Conservation (phyloP, 306 rosid species). For the Sechiopsis laciniata region DNA sequence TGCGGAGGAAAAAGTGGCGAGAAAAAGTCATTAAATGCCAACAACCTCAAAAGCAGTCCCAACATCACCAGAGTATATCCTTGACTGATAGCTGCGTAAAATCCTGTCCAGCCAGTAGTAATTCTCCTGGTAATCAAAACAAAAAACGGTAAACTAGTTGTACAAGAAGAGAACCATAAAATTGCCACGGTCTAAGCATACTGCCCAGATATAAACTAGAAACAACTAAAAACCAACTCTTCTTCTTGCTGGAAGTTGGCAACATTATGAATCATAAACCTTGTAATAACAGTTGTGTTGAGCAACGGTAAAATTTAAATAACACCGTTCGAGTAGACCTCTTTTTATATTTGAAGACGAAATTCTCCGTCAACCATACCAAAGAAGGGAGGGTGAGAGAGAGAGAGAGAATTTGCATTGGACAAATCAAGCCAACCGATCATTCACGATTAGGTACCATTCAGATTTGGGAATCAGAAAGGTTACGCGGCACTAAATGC, state of each 20-base stretch:
- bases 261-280: neutral
- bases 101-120: conserved; percentile 93
- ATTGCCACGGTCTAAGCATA: neutral
- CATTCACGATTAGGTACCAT: neutral
- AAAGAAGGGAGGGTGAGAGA: neutral
- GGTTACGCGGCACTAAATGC: neutral
- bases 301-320: neutral
- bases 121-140: conserved; percentile 53
- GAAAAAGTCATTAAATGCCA: conserved; percentile 20
- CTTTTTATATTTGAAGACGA: neutral
- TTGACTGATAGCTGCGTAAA: conserved; percentile 86
- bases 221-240: neutral
- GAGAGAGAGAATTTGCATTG: neutral
- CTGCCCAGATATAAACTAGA: neutral
- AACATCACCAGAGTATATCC: conserved; percentile 72
- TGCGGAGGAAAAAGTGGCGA: neutral
- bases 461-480: neutral
- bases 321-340: neutral
- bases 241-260: neutral
- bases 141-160: conserved; percentile 12
- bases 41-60: conserved; percentile 76
- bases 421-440: neutral
- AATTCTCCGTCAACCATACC: neutral
- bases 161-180: neutral
- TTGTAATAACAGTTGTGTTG: neutral